phyloP scores from a whole-genome alignment of 2,329 filamentous ascomycete species.

The Pezicula radicicola region DNA sequence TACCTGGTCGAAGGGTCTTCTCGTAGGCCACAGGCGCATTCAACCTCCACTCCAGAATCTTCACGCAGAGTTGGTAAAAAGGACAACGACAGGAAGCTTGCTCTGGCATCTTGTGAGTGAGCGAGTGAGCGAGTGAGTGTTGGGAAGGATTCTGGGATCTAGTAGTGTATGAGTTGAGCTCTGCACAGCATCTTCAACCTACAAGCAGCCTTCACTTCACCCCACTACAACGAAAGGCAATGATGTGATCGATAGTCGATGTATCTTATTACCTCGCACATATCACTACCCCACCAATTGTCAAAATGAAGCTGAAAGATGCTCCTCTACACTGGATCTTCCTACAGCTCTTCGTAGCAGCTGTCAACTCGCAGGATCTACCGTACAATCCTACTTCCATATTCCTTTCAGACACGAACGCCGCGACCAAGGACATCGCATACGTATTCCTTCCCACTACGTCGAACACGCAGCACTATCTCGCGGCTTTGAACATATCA shows the following conservation, averaged over 20 bases:
- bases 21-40: too few species aligned
- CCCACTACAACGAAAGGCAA: neutral
- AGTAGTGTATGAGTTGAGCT: slow-evolving; percentile 13
- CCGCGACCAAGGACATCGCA: slow-evolving; percentile 48
- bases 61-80: too few species aligned
- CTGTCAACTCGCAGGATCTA: slow-evolving; percentile 40
- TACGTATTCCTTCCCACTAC: slow-evolving; percentile 62
- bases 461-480: slow-evolving; percentile 32
- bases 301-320: slow-evolving; percentile 20
- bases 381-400: slow-evolving; percentile 79
- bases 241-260: slow-evolving; percentile 15
- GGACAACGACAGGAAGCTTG: too few species aligned
- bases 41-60: too few species aligned
- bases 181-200: slow-evolving; percentile 4
- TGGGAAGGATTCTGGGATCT: neutral
- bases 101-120: too few species aligned
- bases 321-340: slow-evolving; percentile 14
- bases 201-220: neutral
- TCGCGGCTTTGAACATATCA: slow-evolving; percentile 66
- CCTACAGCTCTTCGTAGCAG: slow-evolving; percentile 7
- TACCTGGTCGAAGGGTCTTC: too few species aligned
- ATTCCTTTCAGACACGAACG: slow-evolving; percentile 50
- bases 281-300: slow-evolving; percentile 11
- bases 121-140: neutral
- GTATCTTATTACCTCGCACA: slow-evolving; percentile 5